Conservation (phyloP, 176 grass and related monocot genomes). For the Triticum urartu region DNA sequence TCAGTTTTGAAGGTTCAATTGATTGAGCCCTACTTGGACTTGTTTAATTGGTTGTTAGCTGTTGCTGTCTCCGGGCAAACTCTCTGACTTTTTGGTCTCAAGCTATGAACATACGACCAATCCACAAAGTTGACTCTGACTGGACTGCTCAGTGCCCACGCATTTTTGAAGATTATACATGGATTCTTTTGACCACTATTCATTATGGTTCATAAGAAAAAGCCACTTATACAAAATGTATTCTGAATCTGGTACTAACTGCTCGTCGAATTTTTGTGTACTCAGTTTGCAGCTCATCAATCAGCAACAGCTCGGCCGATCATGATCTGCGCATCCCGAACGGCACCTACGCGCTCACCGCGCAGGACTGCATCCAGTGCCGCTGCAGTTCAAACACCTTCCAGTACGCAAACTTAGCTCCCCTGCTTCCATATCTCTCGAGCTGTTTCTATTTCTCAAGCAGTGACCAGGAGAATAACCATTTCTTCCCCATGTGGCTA, state of each 20-base stretch:
- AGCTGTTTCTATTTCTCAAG: background rate
- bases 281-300: slow-evolving; percentile 66
- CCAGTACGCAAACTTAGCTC: slow-evolving; percentile 42
- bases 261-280: background rate
- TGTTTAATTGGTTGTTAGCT: slow-evolving; percentile 16
- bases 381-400: slow-evolving; percentile 55
- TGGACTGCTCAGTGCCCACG: background rate
- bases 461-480: background rate
- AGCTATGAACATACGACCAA: slow-evolving; percentile 11
- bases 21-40: background rate
- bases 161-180: background rate
- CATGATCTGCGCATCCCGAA: slow-evolving; percentile 40
- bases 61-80: slow-evolving; percentile 27
- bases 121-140: slow-evolving; percentile 12
- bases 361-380: slow-evolving; percentile 54
- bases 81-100: background rate
- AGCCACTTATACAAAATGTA: background rate
- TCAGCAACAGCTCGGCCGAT: slow-evolving; percentile 44
- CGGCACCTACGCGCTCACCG: slow-evolving; percentile 50
- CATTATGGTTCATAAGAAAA: background rate
- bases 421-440: background rate
- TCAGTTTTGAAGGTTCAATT: background rate
- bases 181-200: background rate
- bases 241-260: background rate
- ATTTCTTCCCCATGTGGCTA: background rate